Percentiles rank a stretch among this genome's conserved stretches.
Evolutionary conservation across 345 rosid species (phyloP).

Genomic region (Lepidium sativum): DNA sequence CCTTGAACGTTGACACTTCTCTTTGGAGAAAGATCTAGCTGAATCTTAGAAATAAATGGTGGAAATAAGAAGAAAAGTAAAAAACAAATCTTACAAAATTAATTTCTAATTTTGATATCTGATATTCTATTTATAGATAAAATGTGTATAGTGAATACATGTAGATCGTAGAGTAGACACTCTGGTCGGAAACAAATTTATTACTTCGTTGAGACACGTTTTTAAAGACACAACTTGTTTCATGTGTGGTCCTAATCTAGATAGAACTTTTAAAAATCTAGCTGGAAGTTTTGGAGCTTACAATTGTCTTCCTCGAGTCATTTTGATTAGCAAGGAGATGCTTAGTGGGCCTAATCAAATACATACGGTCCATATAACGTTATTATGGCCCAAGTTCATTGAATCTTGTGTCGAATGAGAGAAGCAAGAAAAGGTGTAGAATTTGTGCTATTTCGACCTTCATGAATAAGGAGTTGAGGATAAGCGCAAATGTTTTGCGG

Average conservation of each 20-base stretch:
- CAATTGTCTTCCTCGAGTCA: background rate
- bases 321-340: background rate
- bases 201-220: background rate
- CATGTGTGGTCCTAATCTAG: background rate
- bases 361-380: background rate
- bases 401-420: background rate
- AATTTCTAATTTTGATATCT: background rate
- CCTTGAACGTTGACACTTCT: constrained; percentile 12
- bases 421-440: background rate
- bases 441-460: too few species aligned
- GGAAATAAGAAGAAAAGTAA: background rate
- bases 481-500: too few species aligned
- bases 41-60: background rate
- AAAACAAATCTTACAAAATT: background rate
- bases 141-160: background rate
- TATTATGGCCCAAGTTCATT: background rate
- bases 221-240: background rate
- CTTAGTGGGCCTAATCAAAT: background rate
- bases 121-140: background rate
- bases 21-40: background rate
- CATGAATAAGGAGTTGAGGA: too few species aligned
- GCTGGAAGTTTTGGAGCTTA: background rate
- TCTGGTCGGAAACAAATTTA: constrained; percentile 3
- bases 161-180: background rate
- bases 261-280: background rate